Evolutionary conservation across 2,329 filamentous ascomycete genomes (phyloP).

Genomic region (Monilinia laxa): DNA sequence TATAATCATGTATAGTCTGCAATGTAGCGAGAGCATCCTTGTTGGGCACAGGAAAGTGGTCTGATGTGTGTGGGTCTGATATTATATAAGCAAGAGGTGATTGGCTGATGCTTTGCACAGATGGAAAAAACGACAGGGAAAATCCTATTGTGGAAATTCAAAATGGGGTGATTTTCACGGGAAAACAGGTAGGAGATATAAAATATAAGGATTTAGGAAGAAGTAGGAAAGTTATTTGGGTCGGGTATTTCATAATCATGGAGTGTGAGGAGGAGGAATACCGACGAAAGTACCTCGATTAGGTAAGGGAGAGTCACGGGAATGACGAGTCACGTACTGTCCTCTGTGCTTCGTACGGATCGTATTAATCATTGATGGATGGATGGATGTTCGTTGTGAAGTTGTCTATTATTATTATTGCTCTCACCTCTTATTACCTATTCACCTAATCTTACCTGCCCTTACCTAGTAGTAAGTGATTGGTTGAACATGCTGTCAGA

Average conservation of each 20-base stretch:
- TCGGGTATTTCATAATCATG: too few relatives aligned
- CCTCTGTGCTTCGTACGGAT: too few relatives aligned
- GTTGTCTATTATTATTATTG: neutral
- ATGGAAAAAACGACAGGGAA: conserved; percentile 16
- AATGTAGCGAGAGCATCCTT: neutral
- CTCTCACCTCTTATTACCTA: too few relatives aligned
- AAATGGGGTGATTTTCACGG: conserved; percentile 15
- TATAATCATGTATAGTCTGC: neutral
- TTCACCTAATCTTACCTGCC: too few relatives aligned
- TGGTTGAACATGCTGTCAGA: too few relatives aligned
- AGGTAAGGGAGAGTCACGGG: too few relatives aligned
- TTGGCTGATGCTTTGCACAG: neutral
- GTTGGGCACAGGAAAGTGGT: conserved; percentile 25
- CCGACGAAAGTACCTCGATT: too few relatives aligned
- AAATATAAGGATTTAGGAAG: neutral
- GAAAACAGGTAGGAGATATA: neutral
- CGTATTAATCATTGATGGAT: too few relatives aligned
- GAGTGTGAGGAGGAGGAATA: too few relatives aligned
- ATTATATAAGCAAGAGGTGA: neutral
- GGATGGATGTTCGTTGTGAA: too few relatives aligned
- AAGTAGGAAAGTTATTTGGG: neutral
- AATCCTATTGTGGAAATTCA: neutral
- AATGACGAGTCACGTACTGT: too few relatives aligned
- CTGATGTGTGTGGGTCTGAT: conserved; percentile 15
- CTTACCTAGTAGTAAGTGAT: too few relatives aligned